Evolutionary conservation across 129 eudicot species (phyloP).

Genomic region (Chrysanthemum lavandulifolium): DNA sequence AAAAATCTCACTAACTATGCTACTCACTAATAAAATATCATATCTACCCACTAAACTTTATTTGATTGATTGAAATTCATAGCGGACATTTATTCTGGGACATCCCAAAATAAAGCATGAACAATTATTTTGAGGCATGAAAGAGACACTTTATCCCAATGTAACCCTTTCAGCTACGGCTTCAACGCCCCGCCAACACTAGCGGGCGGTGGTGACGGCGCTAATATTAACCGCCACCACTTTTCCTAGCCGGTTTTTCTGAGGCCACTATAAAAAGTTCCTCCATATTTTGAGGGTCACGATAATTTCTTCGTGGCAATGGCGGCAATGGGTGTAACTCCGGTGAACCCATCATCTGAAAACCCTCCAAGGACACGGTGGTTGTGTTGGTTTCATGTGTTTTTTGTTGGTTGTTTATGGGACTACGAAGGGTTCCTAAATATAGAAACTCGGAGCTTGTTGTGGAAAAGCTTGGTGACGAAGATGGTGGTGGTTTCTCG

Average conservation of each 20-base stretch:
- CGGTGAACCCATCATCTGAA: slow-evolving; percentile 58
- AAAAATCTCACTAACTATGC: too few relatives aligned
- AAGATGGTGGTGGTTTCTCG: slow-evolving; percentile 43
- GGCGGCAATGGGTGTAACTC: slow-evolving; percentile 96
- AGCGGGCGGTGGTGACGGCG: too few relatives aligned
- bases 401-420: slow-evolving; percentile 12
- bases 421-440: slow-evolving; percentile 53
- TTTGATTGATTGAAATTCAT: too few relatives aligned
- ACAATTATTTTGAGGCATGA: too few relatives aligned
- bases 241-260: too few relatives aligned
- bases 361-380: neutral
- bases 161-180: slow-evolving; percentile 50
- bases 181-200: too few relatives aligned
- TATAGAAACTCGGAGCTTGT: slow-evolving; percentile 75
- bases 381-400: slow-evolving; percentile 12
- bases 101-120: too few relatives aligned
- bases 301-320: slow-evolving; percentile 46
- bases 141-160: slow-evolving; percentile 54
- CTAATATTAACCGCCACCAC: too few relatives aligned
- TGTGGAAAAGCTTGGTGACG: slow-evolving; percentile 33
- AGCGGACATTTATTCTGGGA: too few relatives aligned
- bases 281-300: neutral
- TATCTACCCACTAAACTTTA: too few relatives aligned
- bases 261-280: neutral
- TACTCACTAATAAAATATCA: too few relatives aligned